Evolutionary conservation across 73 alveolate genomes (phyloP), one percentile per base, ranked within the genome.

Genomic region (Halteria grandinella): DNA sequence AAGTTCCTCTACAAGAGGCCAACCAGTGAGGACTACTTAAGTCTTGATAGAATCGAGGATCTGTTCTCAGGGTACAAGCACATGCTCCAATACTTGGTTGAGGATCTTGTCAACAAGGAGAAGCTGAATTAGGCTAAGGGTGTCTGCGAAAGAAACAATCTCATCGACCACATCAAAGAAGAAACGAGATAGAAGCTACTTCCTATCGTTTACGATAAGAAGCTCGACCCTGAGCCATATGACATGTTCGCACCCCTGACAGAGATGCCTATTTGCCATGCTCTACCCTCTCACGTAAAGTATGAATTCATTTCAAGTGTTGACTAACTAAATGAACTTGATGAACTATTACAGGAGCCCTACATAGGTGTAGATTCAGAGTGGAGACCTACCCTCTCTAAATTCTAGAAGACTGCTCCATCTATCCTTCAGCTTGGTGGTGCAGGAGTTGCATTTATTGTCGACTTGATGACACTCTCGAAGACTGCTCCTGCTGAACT

Each of bases 41-140:
- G 84, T 43, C 41, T 85, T 21, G 79, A 83, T 62, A 60, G 80
- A 50, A 55, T 85, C 32, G 88, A 54, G 20, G 89, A 79, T 32
- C 18, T 85, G 69, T 75, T 85, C 58, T 20, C 23, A 5, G 90
- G 88, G 17, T 34, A 21, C 36, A 31, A 40, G 27, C 45, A 52
- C 11, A 64, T 85, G 81, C 53, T 85, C 11, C 49, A 70, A 5
- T 45, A 55, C 37, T 17, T 85, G 29, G 75, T 69, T 28, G 89
- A 78, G 29, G 89, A 85, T 20, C 62, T 85, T 20, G 69, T 52
- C 33, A 50, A 3, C 33, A 69, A 57, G 60, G 75, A 60, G 39
- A 45, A 78, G 31, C 50, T 25, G 40, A 55, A 69, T 29, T 59
- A 66, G 44, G 85, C 83, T 11, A 69, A 64, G 41, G 94, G 85